Base-by-base conservation (phyloP, 2,329 filamentous ascomycete species). In the Fusarium cyanostomum region DNA sequence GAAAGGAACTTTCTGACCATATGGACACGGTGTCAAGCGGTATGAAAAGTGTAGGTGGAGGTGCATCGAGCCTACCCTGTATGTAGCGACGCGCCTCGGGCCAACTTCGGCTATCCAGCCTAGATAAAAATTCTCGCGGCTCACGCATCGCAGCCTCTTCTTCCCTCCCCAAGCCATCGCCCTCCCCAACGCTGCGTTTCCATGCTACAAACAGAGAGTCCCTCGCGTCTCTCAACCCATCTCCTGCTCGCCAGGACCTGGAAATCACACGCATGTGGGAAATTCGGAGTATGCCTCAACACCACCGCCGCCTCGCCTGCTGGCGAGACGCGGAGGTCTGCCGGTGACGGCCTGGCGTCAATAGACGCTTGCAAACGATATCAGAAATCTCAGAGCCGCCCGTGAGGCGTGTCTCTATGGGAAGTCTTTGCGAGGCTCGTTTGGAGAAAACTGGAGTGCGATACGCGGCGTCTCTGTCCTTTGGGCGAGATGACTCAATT, bases 271-370 rank as follows among this genome's bases (percentile, higher is more conserved):
- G 92, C 92, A 94, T 92, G 92, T 94, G 92, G 92, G 92, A 95
- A 95, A 95, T 94, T 95, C 92, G 92, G 92, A 95, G 92, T 91
- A 95, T 89, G 94, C 91, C 94, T 91, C 92, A 75, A 67, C 61
- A 73, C 77, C 74, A 66, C 71, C 75, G 30, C 56, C 48, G 41
- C 50, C 35, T 42, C 41, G 8, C 45, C 37, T 8, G 16, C 9
- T 8, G 30, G 53, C 27, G 10, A 35, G 38, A 34, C 8, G 38
- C 44, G 77, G 71, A 74, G 81, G 81, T 83, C 92, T 91, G 89
- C 90, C 90, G 88, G 91, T 85, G 84, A 94, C 90, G 91, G 90
- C 85, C 90, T 89, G 86, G 86, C 91, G 90, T 91, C 89, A 91
- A 77, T 76, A 79, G 82, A 87, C 89, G 91, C 86, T 84, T 92